A percentile compares a stretch with the other conserved stretches of the same genome.
phyloP scores from a whole-genome alignment of 257 asterid species.

The Solanum ossicruentum region DNA sequence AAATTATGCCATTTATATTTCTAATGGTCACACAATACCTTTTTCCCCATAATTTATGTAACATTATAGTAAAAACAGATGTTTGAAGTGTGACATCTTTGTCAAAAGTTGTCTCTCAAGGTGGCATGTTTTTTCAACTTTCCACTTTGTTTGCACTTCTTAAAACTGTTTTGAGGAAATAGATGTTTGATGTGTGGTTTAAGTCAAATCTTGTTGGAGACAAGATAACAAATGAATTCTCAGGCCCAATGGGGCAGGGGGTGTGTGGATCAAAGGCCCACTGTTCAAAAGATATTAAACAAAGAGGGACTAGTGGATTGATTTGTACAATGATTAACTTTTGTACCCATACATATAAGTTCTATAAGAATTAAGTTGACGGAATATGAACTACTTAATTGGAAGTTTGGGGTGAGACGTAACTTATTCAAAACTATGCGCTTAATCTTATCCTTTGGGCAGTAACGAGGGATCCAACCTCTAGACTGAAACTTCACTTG shows the following conservation, averaged over 20 bases:
- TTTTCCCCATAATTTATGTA: background rate
- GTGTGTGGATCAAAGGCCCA: background rate
- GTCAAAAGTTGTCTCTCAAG: background rate
- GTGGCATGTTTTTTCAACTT: background rate
- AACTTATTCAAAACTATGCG: background rate
- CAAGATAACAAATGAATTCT: background rate
- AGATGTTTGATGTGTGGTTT: background rate
- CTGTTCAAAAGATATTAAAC: background rate
- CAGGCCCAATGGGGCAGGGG: background rate
- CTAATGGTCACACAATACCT: background rate
- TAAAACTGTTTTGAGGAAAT: background rate
- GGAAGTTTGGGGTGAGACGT: background rate
- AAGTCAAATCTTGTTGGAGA: background rate
- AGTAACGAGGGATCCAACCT: too few relatives aligned
- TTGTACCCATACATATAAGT: too few relatives aligned
- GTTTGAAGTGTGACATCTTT: background rate
- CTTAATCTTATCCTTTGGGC: too few relatives aligned
- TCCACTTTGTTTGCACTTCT: background rate
- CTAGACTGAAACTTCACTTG: too few relatives aligned
- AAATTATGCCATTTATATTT: too few relatives aligned
- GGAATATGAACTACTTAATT: background rate
- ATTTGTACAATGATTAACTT: background rate
- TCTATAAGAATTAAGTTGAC: background rate
- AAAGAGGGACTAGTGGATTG: background rate
- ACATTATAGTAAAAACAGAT: background rate